Evolutionary conservation across 495 filamentous ascomycete species (phyloP), one percentile per base, ranked within the genome.

Genomic region (Lindgomyces ingoldianus): DNA sequence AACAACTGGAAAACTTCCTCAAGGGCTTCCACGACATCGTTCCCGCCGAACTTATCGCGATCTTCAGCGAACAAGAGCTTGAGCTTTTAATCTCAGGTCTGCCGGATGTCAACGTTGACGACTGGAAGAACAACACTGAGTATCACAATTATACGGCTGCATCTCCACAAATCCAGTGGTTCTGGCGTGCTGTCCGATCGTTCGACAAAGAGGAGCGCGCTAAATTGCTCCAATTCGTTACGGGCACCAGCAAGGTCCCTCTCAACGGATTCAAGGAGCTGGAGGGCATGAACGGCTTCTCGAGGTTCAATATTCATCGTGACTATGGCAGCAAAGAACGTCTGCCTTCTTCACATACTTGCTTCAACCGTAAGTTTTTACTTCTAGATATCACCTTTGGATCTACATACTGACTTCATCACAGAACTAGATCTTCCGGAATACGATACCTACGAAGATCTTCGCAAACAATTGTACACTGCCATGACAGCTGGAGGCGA

Each of bases 141-240:
- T 98, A 97, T 71, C 94, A 98, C 77, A 98, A 97, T 76, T 99
- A 98, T 80, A 89, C 90, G 16, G 88, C 91, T 26, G 91, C 92
- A 0, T 96, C 94, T 1, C 88, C 93, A 24, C 94, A 99, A 72
- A 97, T 99, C 68, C 94, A 99, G 76, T 98, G 94, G 95, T 97
- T 99, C 86, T 99, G 94, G 94, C 88, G 94, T 70, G 94, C 95
- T 2, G 89, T 99, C 44, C 89, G 95, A 68, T 96, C 93, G 4
- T 99, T 96, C 70, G 94, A 99, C 80, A 98, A 98, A 79, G 94
- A 99, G 80, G 94, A 98, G 77, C 91, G 91, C 58, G 94, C 94
- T 63, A 98, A 98, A 74, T 84, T 99, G 42, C 84, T 99, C 4
- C 94, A 99, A 73, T 99, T 99, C 76, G 94, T 98, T 64, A 99